Evolutionary conservation across 805 yeast genomes (phyloP).

Genomic region (Metahyphopichia silvanorum): DNA sequence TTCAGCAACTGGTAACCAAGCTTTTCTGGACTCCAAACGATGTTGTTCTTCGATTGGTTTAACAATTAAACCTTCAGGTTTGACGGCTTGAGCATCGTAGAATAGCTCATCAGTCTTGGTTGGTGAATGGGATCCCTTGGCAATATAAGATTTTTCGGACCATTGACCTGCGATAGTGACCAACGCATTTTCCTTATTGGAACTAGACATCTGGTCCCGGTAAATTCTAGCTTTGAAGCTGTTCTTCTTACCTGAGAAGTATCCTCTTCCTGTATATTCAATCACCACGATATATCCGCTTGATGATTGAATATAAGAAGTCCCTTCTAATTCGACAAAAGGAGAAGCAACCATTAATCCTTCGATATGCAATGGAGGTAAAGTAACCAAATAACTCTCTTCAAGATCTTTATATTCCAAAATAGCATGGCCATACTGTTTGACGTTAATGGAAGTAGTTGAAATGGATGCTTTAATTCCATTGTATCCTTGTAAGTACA

Average conservation of each 20-base stretch:
- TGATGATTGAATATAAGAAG: conserved; percentile 78
- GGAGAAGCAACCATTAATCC: conserved; percentile 91
- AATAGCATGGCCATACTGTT: conserved; percentile 90
- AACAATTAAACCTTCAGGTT: conserved; percentile 59
- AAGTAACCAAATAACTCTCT: conserved; percentile 75
- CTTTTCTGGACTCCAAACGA: conserved; percentile 78
- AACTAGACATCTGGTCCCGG: conserved; percentile 47
- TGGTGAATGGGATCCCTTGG: conserved; percentile 50
- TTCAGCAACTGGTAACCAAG: conserved; percentile 87
- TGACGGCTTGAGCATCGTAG: conserved; percentile 55
- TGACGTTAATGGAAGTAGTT: conserved; percentile 74
- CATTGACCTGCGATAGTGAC: conserved; percentile 89
- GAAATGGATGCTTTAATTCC: conserved; percentile 84
- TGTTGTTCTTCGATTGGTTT: conserved; percentile 83
- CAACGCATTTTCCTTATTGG: conserved; percentile 58
- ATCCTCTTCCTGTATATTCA: conserved; percentile 90
- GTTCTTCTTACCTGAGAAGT: conserved; percentile 93
- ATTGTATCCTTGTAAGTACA: conserved; percentile 81
- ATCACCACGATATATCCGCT: conserved; percentile 70
- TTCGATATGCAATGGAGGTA: conserved; percentile 93
- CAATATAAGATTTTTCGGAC: conserved; percentile 72
- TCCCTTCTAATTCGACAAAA: conserved; percentile 90
- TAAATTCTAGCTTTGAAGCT: conserved; percentile 82
- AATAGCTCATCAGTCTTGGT: conserved; percentile 50
- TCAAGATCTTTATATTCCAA: conserved; percentile 57